phyloP scores from a whole-genome alignment of 139 green algal genomes.

The Closterium sp. region DNA sequence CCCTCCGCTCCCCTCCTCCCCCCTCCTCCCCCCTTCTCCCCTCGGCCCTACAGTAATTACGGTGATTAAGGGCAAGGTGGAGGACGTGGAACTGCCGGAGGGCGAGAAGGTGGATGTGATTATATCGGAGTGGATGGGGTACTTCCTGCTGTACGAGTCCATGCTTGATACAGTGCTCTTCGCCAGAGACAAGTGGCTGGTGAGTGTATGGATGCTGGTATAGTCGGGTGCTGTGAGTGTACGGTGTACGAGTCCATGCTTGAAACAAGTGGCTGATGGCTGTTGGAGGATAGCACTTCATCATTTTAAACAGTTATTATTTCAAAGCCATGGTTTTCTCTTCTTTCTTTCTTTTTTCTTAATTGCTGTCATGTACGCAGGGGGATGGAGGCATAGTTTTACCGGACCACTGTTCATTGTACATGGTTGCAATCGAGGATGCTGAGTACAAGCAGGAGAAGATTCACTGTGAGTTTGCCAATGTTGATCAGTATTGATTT shows the following conservation, averaged over 20 bases:
- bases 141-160: slow-evolving; percentile 83
- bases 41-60: slow-evolving; percentile 60
- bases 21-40: not conserved
- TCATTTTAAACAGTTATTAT: too few relatives aligned
- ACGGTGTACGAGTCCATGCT: slow-evolving; percentile 87
- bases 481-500: too few relatives aligned
- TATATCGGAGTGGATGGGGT: slow-evolving; percentile 90
- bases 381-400: slow-evolving; percentile 72
- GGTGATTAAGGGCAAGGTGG: slow-evolving; percentile 83
- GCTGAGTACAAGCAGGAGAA: slow-evolving; percentile 89
- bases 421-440: slow-evolving; percentile 81
- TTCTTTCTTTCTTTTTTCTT: too few relatives aligned
- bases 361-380: slow-evolving; percentile 54
- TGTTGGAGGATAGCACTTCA: too few relatives aligned
- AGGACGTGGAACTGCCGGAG: slow-evolving; percentile 73
- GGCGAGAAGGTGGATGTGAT: slow-evolving; percentile 81
- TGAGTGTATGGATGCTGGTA: slow-evolving; percentile 9
- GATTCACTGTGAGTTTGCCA: slow-evolving; percentile 79
- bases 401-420: slow-evolving; percentile 71
- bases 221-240: too few relatives aligned
- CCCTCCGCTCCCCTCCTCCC: not conserved
- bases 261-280: slow-evolving; percentile 71
- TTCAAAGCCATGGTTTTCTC: too few relatives aligned
- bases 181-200: slow-evolving; percentile 77
- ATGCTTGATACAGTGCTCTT: slow-evolving; percentile 91